phyloP scores from a whole-genome alignment of 257 asterid species.

The Ocimum tenuiflorum region DNA sequence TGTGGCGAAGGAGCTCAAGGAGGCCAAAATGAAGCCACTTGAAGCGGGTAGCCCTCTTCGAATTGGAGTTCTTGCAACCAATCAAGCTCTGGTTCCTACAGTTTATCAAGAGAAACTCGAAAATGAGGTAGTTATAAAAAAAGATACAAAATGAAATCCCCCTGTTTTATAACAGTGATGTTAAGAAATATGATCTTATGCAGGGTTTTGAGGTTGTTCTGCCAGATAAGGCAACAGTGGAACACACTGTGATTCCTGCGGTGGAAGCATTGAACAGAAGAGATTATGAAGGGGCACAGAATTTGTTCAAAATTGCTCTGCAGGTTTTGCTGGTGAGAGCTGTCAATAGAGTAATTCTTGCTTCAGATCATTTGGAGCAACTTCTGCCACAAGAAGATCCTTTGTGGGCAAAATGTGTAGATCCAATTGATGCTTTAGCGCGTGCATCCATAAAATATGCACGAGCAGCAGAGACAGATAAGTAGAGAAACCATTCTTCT shows the following conservation, averaged over 20 bases:
- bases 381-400: slow-evolving; percentile 71
- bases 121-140: slow-evolving; percentile 41
- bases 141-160: background rate
- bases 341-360: slow-evolving; percentile 53
- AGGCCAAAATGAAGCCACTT: slow-evolving; percentile 51
- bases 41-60: slow-evolving; percentile 63
- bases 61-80: slow-evolving; percentile 51
- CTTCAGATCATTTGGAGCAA: slow-evolving; percentile 51
- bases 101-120: slow-evolving; percentile 60
- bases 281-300: slow-evolving; percentile 67
- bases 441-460: slow-evolving; percentile 41
- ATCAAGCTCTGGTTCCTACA: slow-evolving; percentile 30
- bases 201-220: slow-evolving; percentile 67
- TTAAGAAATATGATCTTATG: background rate
- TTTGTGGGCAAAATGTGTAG: slow-evolving; percentile 50
- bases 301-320: slow-evolving; percentile 55
- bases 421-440: slow-evolving; percentile 62
- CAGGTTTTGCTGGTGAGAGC: slow-evolving; percentile 68
- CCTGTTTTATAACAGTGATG: background rate
- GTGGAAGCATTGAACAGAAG: slow-evolving; percentile 52
- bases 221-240: slow-evolving; percentile 66
- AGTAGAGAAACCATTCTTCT: slow-evolving; percentile 6
- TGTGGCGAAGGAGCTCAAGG: slow-evolving; percentile 66
- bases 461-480: slow-evolving; percentile 24
- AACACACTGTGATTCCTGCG: slow-evolving; percentile 54